phyloP scores from a whole-genome alignment of 2,329 filamentous ascomycete genomes.

The Colletotrichum orbiculare region DNA sequence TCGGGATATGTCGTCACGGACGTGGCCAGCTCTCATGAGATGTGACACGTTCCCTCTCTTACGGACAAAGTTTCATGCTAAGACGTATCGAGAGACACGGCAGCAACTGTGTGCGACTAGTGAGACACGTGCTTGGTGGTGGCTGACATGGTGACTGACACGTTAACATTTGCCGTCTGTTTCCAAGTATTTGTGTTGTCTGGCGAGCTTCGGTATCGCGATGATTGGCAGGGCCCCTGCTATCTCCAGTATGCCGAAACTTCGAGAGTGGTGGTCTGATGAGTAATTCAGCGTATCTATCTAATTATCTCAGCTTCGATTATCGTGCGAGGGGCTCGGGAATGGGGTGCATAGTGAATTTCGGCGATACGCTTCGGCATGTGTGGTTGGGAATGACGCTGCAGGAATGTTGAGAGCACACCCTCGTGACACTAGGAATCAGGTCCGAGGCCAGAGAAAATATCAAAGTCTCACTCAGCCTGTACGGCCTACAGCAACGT shows the following conservation, averaged over 20 bases:
- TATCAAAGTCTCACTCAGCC: too few species aligned
- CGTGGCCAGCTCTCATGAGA: not conserved
- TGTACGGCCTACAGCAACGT: too few species aligned
- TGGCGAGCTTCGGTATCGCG: not conserved
- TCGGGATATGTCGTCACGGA: not conserved
- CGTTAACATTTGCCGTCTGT: slow-evolving; percentile 1
- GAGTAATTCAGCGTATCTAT: not conserved
- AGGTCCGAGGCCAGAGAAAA: too few species aligned
- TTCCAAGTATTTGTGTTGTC: slow-evolving; percentile 1
- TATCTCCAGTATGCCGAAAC: slow-evolving; percentile 4
- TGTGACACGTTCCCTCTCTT: slow-evolving; percentile 22
- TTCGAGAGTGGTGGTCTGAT: not conserved
- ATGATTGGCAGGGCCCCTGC: slow-evolving; percentile 1
- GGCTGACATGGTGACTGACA: slow-evolving; percentile 10
- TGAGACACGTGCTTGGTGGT: not conserved
- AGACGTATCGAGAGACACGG: not conserved
- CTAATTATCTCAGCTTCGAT: too few species aligned
- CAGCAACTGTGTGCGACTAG: slow-evolving; percentile 2
- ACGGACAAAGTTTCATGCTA: slow-evolving; percentile 24
- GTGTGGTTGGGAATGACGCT: too few species aligned
- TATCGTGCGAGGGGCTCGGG: too few species aligned
- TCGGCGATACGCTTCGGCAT: too few species aligned
- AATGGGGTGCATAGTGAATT: too few species aligned
- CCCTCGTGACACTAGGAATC: too few species aligned
- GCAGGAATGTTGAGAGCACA: too few species aligned